A percentile compares a stretch with the other conserved stretches of the same genome.
Conservation (phyloP, 1,284 basidiomycete genomes). For the Sporisorium graminicola region DNA sequence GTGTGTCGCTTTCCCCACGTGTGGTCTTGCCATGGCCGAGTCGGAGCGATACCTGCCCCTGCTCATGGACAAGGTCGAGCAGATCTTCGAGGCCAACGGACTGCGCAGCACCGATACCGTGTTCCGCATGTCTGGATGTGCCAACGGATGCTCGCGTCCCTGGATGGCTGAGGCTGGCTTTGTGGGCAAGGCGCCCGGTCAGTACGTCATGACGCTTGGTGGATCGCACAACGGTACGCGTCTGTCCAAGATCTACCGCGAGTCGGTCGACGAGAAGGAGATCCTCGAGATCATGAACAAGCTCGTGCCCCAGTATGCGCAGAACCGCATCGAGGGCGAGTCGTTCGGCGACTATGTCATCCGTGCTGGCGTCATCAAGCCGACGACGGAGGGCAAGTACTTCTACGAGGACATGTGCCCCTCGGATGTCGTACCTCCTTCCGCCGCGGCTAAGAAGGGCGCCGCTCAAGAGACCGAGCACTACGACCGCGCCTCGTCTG, state of each 20-base stretch:
- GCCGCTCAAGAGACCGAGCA: constrained; percentile 49
- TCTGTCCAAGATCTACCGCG: constrained; percentile 90
- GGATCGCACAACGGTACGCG: constrained; percentile 94
- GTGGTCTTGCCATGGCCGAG: constrained; percentile 91
- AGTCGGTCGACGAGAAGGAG: constrained; percentile 92
- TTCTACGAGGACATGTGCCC: constrained; percentile 66
- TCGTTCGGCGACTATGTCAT: constrained; percentile 96
- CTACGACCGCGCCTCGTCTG: constrained; percentile 49
- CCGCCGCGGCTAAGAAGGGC: constrained; percentile 47
- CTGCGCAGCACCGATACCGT: constrained; percentile 92
- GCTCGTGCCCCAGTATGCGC: constrained; percentile 93
- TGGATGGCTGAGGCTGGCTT: constrained; percentile 96
- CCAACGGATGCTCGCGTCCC: constrained; percentile 75
- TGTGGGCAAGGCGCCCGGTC: constrained; percentile 93
- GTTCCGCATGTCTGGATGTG: constrained; percentile 84
- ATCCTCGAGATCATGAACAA: constrained; percentile 88
- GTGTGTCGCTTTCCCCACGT: constrained; percentile 98
- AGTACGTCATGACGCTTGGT: constrained; percentile 94
- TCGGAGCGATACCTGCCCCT: constrained; percentile 94
- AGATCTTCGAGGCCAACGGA: constrained; percentile 91
- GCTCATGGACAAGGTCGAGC: constrained; percentile 94
- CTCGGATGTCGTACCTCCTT: constrained; percentile 36
- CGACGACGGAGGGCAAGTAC: constrained; percentile 58
- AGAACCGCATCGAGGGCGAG: constrained; percentile 89
- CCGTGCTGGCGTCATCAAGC: constrained; percentile 65